Evolutionary conservation across 176 grass and related monocot species (phyloP).

Genomic region (Panicum miliaceum): DNA sequence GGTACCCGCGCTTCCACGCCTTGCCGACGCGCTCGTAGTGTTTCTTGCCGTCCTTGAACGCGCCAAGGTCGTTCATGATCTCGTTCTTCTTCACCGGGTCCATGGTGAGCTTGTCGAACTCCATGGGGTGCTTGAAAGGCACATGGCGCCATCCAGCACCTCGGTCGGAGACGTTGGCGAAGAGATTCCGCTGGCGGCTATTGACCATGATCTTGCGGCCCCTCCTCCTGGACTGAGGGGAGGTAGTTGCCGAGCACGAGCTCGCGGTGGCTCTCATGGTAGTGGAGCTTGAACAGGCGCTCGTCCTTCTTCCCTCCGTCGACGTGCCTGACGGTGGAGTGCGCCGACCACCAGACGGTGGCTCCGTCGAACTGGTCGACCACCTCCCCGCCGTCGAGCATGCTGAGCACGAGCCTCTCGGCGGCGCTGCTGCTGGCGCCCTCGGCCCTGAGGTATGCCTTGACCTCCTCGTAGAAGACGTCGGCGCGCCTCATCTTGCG

Average conservation of each 20-base stretch:
- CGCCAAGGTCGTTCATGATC: conserved; percentile 46
- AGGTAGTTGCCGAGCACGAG: conserved; percentile 52
- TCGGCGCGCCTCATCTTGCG: conserved; percentile 46
- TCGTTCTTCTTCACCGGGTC: conserved; percentile 50
- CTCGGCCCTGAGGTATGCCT: conserved; percentile 61
- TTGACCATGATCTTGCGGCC: conserved; percentile 46
- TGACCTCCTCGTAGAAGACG: conserved; percentile 39
- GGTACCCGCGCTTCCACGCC: conserved; percentile 61
- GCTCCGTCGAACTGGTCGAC: conserved; percentile 25
- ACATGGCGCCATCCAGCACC: conserved; percentile 51
- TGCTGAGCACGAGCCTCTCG: conserved; percentile 45
- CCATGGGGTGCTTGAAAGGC: conserved; percentile 64
- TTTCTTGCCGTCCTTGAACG: conserved; percentile 45
- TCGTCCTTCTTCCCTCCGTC: background rate
- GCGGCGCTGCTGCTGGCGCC: conserved; percentile 28
- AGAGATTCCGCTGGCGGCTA: conserved; percentile 55
- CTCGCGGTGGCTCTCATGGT: conserved; percentile 42
- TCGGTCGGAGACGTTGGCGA: conserved; percentile 43
- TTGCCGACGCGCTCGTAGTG: conserved; percentile 58
- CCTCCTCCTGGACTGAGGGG: conserved; percentile 8
- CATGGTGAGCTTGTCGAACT: conserved; percentile 61
- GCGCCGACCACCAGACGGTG: conserved; percentile 46
- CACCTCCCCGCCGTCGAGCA: conserved; percentile 57
- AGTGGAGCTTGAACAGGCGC: conserved; percentile 45
- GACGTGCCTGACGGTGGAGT: too few species aligned